Conservation (phyloP, 768 basidiomycete genomes). For the Pisolithus sp. region DNA sequence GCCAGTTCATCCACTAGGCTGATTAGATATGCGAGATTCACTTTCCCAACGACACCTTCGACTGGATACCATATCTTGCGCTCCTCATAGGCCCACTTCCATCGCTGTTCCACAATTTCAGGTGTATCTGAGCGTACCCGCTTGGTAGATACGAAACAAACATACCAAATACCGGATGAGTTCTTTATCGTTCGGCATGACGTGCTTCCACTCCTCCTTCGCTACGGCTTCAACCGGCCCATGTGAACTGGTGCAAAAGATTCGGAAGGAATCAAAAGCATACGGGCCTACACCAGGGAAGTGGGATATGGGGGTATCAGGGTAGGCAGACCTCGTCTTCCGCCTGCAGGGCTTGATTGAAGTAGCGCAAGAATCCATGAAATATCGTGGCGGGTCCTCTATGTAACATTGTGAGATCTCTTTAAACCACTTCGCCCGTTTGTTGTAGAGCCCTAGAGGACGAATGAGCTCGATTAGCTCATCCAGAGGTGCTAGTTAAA, state of each 20-base stretch:
- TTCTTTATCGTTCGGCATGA: constrained; percentile 64
- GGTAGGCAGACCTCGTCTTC: constrained; percentile 25
- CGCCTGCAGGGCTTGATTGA: not conserved
- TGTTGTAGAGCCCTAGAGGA: constrained; percentile 53
- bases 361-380: constrained; percentile 16
- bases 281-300: constrained; percentile 64
- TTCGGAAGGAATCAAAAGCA: constrained; percentile 71
- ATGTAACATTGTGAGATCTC: constrained; percentile 48
- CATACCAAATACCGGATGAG: constrained; percentile 60
- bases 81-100: constrained; percentile 65
- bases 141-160: not conserved
- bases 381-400: constrained; percentile 33
- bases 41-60: constrained; percentile 34
- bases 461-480: constrained; percentile 43
- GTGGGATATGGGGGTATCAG: constrained; percentile 46
- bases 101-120: constrained; percentile 39
- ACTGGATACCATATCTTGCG: constrained; percentile 45
- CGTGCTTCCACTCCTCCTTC: constrained; percentile 50
- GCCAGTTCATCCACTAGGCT: constrained; percentile 36
- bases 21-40: constrained; percentile 33
- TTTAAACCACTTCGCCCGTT: constrained; percentile 51
- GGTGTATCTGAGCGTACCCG: not conserved
- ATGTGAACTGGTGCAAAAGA: constrained; percentile 42
- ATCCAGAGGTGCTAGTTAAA: constrained; percentile 32
- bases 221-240: not conserved